Conservation (phyloP, 2,329 filamentous ascomycete species). For the Fusarium metavorans region DNA sequence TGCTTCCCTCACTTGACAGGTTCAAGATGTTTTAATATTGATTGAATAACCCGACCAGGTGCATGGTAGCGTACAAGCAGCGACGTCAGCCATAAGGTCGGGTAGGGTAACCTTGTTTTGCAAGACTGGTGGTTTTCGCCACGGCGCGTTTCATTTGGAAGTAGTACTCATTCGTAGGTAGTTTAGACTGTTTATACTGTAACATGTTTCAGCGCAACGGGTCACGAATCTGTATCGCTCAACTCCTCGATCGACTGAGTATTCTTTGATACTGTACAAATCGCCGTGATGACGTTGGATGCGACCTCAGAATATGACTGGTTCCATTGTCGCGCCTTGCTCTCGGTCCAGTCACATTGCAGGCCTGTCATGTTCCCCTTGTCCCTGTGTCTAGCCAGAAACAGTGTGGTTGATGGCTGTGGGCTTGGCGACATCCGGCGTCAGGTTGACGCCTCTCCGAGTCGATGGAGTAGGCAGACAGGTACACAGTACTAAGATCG, state of each 20-base stretch:
- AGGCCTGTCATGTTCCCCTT: constrained; percentile 8
- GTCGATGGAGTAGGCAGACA: background rate
- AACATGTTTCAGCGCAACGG: constrained; percentile 40
- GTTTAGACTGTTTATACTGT: constrained; percentile 45
- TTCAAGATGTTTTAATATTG: constrained; percentile 40
- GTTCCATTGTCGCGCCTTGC: constrained; percentile 21
- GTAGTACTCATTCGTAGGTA: constrained; percentile 45
- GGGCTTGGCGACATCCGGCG: constrained; percentile 1
- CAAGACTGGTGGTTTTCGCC: constrained; percentile 42
- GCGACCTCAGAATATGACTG: constrained; percentile 16
- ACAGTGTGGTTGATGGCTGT: constrained; percentile 9
- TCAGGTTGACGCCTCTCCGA: background rate
- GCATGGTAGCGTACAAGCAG: constrained; percentile 41
- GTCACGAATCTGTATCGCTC: constrained; percentile 28
- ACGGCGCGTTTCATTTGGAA: constrained; percentile 41
- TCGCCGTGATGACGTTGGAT: constrained; percentile 24
- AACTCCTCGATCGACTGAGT: background rate
- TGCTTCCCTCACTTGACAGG: constrained; percentile 39
- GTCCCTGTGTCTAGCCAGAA: constrained; percentile 17
- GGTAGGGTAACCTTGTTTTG: constrained; percentile 30
- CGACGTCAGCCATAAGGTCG: constrained; percentile 28
- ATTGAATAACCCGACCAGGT: constrained; percentile 35
- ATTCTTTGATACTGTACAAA: background rate
- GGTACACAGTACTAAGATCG: background rate
- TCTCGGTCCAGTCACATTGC: constrained; percentile 9